These are phyloP conservation scores for Coleophoma eucalyptorum DNA, from an alignment of 2,329 filamentous ascomycete genomes.

Conservation along the genomic window DNA sequence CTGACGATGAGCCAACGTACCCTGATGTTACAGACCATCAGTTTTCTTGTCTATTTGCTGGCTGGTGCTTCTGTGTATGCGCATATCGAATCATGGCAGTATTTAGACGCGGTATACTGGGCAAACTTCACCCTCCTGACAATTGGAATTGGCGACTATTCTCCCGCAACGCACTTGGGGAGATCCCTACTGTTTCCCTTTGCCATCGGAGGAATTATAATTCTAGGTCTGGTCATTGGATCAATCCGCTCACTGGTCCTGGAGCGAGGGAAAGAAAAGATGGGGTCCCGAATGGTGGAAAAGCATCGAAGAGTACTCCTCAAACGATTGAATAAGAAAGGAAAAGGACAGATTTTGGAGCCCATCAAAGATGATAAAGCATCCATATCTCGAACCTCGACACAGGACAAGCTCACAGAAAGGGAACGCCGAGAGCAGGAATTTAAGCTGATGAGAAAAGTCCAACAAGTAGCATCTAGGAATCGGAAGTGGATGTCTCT, in stretches of 20 bases:
- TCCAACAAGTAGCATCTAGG: conserved; percentile 61
- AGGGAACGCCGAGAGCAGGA: conserved; percentile 62
- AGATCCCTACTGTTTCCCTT: conserved; percentile 78
- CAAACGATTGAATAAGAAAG: conserved; percentile 38
- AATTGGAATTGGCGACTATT: conserved; percentile 57
- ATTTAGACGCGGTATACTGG: conserved; percentile 76
- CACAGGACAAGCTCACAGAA: conserved; percentile 33
- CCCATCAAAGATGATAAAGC: conserved; percentile 28
- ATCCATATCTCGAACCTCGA: conserved; percentile 4
- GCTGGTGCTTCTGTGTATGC: conserved; percentile 75
- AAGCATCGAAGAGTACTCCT: conserved; percentile 50
- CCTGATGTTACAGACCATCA: conserved; percentile 85
- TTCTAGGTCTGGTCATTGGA: conserved; percentile 77
- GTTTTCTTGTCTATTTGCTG: conserved; percentile 77
- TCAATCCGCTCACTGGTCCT: conserved; percentile 68
- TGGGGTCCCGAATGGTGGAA: conserved; percentile 56
- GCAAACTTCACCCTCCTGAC: conserved; percentile 69
- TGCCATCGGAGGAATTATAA: conserved; percentile 78
- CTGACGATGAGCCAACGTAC: conserved; percentile 80
- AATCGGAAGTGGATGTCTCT: conserved; percentile 75
- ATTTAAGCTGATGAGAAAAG: conserved; percentile 77
- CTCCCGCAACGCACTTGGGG: conserved; percentile 47
- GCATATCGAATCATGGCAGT: conserved; percentile 68
- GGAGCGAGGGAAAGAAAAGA: conserved; percentile 49
- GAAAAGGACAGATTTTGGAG: conserved; percentile 43